These are phyloP conservation scores for Ogataea pini DNA, from an alignment of 805 yeast genomes.

Conservation along the genomic window DNA sequence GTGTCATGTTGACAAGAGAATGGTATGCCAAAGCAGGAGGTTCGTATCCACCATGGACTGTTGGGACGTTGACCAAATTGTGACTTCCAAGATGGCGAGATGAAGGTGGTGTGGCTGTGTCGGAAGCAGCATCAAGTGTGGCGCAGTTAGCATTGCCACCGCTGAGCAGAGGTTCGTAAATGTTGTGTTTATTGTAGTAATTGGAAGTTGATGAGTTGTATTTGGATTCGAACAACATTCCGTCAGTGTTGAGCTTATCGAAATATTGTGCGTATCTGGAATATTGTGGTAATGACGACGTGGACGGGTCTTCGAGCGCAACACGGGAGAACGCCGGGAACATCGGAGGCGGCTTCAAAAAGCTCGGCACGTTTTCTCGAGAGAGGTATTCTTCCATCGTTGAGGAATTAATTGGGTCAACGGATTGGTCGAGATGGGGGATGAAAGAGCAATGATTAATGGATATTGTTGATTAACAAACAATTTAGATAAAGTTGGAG, in stretches of 20 bases:
- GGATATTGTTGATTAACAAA: not conserved
- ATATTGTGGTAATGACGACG: slow-evolving; percentile 3
- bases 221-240: slow-evolving; percentile 24
- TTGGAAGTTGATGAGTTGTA: slow-evolving; percentile 22
- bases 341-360: slow-evolving; percentile 19
- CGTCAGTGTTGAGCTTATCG: slow-evolving; percentile 27
- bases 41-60: slow-evolving; percentile 40
- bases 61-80: slow-evolving; percentile 34
- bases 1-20: slow-evolving; percentile 40
- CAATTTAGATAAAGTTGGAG: too few species aligned
- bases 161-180: slow-evolving; percentile 16
- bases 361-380: slow-evolving; percentile 25
- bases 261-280: slow-evolving; percentile 28
- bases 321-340: slow-evolving; percentile 20
- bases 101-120: not conserved
- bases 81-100: slow-evolving; percentile 14
- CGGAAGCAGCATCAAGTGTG: not conserved
- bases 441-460: not conserved
- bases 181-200: slow-evolving; percentile 26
- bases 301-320: slow-evolving; percentile 3
- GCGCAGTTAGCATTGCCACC: not conserved
- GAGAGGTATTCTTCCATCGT: slow-evolving; percentile 27
- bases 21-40: slow-evolving; percentile 48
- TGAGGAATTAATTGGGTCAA: not conserved
- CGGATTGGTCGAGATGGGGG: not conserved